These are phyloP conservation scores for Nakazawaea populi DNA, from an alignment of 805 yeast species.

Conservation along the genomic window DNA sequence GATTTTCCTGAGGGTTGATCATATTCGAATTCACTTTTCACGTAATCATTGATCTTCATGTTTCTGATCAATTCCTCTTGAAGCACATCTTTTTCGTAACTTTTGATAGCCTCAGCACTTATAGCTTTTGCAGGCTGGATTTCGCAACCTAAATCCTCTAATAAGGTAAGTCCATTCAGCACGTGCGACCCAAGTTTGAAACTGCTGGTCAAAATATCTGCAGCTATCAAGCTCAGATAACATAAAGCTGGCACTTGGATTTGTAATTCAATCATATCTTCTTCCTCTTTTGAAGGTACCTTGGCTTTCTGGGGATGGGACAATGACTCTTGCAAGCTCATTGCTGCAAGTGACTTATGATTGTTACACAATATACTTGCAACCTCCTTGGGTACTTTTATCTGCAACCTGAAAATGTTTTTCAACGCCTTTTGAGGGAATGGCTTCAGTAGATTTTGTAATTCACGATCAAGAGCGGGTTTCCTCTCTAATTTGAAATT, in stretches of 20 bases:
- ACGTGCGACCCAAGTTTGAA: conserved; percentile 18
- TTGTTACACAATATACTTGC: conserved; percentile 4
- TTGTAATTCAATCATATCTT: not conserved
- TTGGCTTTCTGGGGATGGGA: not conserved
- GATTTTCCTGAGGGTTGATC: conserved; percentile 1
- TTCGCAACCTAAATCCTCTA: not conserved
- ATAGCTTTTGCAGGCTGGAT: not conserved
- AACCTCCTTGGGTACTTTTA: conserved; percentile 14
- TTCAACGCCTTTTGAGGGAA: conserved; percentile 27
- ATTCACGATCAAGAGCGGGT: conserved; percentile 15
- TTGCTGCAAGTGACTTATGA: not conserved
- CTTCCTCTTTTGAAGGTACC: not conserved
- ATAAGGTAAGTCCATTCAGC: conserved; percentile 18
- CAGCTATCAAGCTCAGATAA: conserved; percentile 1
- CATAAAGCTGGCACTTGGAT: not conserved
- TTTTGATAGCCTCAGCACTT: not conserved
- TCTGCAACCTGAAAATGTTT: conserved; percentile 16
- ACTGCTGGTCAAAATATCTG: not conserved
- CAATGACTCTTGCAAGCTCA: conserved; percentile 1
- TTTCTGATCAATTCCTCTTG: conserved; percentile 23
- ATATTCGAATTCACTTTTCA: conserved; percentile 14
- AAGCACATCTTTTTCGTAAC: conserved; percentile 15
- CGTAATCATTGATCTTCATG: conserved; percentile 15
- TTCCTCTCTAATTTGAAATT: conserved; percentile 27
- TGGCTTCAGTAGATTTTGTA: conserved; percentile 14